Conservation (phyloP, 495 filamentous ascomycete genomes). For the Rostrohypoxylon terebratum region DNA sequence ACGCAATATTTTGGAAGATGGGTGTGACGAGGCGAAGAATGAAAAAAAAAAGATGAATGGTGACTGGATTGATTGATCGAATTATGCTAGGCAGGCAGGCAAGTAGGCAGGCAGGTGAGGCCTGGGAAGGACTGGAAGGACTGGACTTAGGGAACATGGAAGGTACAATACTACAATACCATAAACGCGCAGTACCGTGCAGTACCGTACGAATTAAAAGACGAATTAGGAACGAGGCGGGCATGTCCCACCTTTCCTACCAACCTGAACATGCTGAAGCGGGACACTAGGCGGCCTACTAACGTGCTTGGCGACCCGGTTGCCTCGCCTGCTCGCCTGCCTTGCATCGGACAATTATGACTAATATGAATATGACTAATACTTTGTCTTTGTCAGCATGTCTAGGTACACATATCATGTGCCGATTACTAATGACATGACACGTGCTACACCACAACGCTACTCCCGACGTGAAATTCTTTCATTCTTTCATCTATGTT, state of each 20-base stretch:
- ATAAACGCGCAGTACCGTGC: neutral
- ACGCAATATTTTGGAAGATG: conserved; percentile 4
- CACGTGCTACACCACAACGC: conserved; percentile 17
- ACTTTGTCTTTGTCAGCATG: conserved; percentile 9
- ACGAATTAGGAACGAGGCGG: conserved; percentile 31
- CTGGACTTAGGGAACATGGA: conserved; percentile 1
- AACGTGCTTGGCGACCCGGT: conserved; percentile 22
- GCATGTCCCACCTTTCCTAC: conserved; percentile 7
- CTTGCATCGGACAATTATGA: conserved; percentile 43
- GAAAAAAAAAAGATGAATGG: conserved; percentile 16
- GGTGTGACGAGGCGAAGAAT: conserved; percentile 29
- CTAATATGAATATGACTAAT: conserved; percentile 24
- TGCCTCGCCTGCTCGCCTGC: conserved; percentile 32
- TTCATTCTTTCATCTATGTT: neutral
- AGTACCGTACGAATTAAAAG: conserved; percentile 18
- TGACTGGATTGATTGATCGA: conserved; percentile 23
- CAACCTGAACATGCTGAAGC: conserved; percentile 15
- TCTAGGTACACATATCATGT: neutral
- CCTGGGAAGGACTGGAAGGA: conserved; percentile 9
- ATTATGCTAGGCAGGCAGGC: conserved; percentile 20
- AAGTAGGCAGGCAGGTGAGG: conserved; percentile 21
- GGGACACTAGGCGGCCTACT: conserved; percentile 6
- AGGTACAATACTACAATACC: neutral
- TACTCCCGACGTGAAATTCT: neutral
- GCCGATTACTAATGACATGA: conserved; percentile 3